A percentile compares a stretch with the other conserved stretches of the same genome.
These are phyloP conservation scores for Isoetes engelmannii DNA, from an alignment of 83 land plant species.

Conservation along the genomic window DNA sequence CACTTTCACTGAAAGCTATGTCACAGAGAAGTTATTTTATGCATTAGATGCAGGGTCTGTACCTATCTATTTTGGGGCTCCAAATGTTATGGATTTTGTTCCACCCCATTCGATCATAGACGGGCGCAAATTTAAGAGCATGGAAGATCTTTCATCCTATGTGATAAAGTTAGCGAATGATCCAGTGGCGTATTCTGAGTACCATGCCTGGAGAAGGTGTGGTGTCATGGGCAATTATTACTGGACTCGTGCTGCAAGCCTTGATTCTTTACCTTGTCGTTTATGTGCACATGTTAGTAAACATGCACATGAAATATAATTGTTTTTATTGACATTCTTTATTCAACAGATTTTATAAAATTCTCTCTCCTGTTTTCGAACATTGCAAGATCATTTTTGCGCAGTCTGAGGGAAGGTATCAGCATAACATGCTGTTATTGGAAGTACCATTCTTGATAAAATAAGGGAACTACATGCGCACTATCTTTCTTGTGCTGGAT, in stretches of 20 bases:
- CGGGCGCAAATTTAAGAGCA: constrained; percentile 53
- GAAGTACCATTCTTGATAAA: no score
- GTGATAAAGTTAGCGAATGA: constrained; percentile 66
- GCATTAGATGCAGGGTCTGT: constrained; percentile 86
- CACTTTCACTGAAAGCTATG: constrained; percentile 89
- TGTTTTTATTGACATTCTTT: no score
- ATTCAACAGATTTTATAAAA: no score
- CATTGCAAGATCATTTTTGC: no score
- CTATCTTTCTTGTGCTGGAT: no score
- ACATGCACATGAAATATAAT: constrained; percentile 17
- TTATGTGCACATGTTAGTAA: constrained; percentile 70
- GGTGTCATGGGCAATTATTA: constrained; percentile 76
- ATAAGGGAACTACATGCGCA: no score
- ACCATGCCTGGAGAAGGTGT: constrained; percentile 97
- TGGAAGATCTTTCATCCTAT: constrained; percentile 66
- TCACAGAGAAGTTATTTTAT: constrained; percentile 92
- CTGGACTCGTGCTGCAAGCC: constrained; percentile 60
- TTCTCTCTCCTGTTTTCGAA: no score
- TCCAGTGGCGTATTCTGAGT: constrained; percentile 88
- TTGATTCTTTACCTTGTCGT: constrained; percentile 89
- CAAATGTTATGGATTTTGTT: constrained; percentile 85
- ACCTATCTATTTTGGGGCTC: constrained; percentile 96
- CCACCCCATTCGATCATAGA: constrained; percentile 91
- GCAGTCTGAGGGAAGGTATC: no score
- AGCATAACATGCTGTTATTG: no score